Evolutionary conservation across 2,329 filamentous ascomycete species (phyloP), one percentile per base, ranked within the genome.

Genomic region (Iodosphaeria phyllophila): DNA sequence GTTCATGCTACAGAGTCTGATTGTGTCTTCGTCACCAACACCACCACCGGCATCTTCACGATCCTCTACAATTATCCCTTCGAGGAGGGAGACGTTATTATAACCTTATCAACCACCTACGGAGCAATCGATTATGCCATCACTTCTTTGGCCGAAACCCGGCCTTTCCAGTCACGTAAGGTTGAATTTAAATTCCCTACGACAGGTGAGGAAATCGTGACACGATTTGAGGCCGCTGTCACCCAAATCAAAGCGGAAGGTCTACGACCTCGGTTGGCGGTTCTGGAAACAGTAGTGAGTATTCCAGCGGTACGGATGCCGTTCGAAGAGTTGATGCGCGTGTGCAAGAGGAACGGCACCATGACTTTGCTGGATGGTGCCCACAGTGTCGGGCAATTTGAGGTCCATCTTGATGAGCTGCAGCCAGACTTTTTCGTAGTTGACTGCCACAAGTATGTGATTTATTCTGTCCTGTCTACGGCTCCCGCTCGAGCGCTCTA

Each of bases 371-470:
- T 19, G 8, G 18, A 19, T n/a, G 18, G 18, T n/a, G 18, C 18
- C 8, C 18, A 19, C n/a, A 19, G 18, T 19, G 18, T 19, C 18
- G 18, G 18, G 18, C 18, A 19, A 19, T 19, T 19, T n/a, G 18
- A 19, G 18, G 18, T 19, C 18, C 8, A 19, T 19, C 18, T 19
- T n/a, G 8, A 19, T 8, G 18, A 19, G 18, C 18, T 19, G 18
- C 18, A 19, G 18, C 18, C 18, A 8, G 18, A 19, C 18, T 19
- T 19, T 19, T 19, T 19, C 18, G 18, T 19, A 8, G 8, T n/a
- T n/a, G 18, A 19, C n/a, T 19, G 18, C n/a, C 18, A 19, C 18
- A 19, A 19, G 18, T 19, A 19, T 19, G 18, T n/a, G n/a, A n/a
- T 8, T n/a, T n/a, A 8, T 19, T 8, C 18, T 8, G 8, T n/a